Evolutionary conservation across 2,329 filamentous ascomycete genomes (phyloP).

Genomic region (Hysterium pulicare): DNA sequence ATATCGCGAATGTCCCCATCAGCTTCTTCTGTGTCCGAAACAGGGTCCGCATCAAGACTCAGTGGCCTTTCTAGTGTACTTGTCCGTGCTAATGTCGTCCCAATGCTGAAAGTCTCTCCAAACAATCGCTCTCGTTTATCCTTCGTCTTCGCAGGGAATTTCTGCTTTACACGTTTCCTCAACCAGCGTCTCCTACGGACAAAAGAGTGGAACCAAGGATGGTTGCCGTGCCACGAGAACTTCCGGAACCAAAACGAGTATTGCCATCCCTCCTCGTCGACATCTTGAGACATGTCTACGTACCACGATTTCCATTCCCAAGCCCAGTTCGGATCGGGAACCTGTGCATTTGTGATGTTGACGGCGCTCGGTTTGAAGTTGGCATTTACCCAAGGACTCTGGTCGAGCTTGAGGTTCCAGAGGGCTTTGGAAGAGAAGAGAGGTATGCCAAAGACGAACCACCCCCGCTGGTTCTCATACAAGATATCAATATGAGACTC

Average conservation of each 20-base stretch:
- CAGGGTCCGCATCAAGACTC: conserved; percentile 16
- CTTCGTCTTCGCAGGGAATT: conserved; percentile 32
- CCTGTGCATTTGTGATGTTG: conserved; percentile 79
- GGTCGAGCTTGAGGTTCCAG: conserved; percentile 70
- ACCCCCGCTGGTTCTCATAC: conserved; percentile 92
- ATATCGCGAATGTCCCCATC: conserved; percentile 62
- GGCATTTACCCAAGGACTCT: conserved; percentile 77
- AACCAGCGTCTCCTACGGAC: conserved; percentile 89
- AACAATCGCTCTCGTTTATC: conserved; percentile 32
- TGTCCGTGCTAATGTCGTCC: conserved; percentile 30
- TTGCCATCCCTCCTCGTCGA: conserved; percentile 91
- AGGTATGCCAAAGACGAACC: conserved; percentile 82
- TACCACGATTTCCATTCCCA: conserved; percentile 77
- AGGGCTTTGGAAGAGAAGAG: conserved; percentile 87
- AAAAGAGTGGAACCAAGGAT: conserved; percentile 91
- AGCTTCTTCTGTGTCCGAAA: conserved; percentile 41
- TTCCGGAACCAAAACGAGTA: conserved; percentile 81
- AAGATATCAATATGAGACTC: conserved; percentile 67
- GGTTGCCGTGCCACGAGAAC: conserved; percentile 74
- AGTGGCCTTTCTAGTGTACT: conserved; percentile 48
- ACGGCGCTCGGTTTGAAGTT: conserved; percentile 56
- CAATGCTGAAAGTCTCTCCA: conserved; percentile 38
- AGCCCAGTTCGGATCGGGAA: conserved; percentile 92
- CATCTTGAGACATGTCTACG: conserved; percentile 73
- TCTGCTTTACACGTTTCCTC: conserved; percentile 69